Conservation (phyloP, 768 basidiomycete species). For the Pleurotus ostreatus region DNA sequence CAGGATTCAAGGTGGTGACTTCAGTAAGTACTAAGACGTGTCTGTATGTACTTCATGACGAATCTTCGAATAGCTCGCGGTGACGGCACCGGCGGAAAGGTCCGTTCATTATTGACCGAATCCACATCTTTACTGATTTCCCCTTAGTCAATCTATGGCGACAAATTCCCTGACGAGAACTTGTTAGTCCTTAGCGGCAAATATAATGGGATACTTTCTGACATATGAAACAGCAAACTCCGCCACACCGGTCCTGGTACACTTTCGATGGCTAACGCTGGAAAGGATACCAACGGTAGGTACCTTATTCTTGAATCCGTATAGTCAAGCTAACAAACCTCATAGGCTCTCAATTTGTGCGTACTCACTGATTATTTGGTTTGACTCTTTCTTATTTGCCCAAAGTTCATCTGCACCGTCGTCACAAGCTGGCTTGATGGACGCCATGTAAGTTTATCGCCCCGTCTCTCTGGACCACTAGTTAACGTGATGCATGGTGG, state of each 20-base stretch:
- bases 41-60: slow-evolving; percentile 1
- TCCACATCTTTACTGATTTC: slow-evolving; percentile 2
- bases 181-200: slow-evolving; percentile 52
- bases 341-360: slow-evolving; percentile 69
- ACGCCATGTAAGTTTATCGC: slow-evolving; percentile 55
- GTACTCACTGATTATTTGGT: slow-evolving; percentile 20
- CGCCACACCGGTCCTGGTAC: slow-evolving; percentile 85
- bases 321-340: neutral
- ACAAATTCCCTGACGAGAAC: slow-evolving; percentile 92
- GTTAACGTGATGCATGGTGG: too few relatives aligned
- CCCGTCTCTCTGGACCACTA: neutral
- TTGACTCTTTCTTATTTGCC: slow-evolving; percentile 7
- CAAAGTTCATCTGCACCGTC: slow-evolving; percentile 89
- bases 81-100: slow-evolving; percentile 91
- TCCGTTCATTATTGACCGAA: slow-evolving; percentile 15
- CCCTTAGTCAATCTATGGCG: slow-evolving; percentile 81
- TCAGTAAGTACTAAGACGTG: slow-evolving; percentile 57
- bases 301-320: neutral
- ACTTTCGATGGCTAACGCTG: slow-evolving; percentile 94
- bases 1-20: slow-evolving; percentile 98
- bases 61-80: slow-evolving; percentile 52
- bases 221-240: slow-evolving; percentile 67
- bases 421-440: slow-evolving; percentile 88
- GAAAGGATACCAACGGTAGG: slow-evolving; percentile 88
- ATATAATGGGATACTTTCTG: neutral